Base-by-base conservation (phyloP, 768 basidiomycete species). In the Crucibulum laeve region DNA sequence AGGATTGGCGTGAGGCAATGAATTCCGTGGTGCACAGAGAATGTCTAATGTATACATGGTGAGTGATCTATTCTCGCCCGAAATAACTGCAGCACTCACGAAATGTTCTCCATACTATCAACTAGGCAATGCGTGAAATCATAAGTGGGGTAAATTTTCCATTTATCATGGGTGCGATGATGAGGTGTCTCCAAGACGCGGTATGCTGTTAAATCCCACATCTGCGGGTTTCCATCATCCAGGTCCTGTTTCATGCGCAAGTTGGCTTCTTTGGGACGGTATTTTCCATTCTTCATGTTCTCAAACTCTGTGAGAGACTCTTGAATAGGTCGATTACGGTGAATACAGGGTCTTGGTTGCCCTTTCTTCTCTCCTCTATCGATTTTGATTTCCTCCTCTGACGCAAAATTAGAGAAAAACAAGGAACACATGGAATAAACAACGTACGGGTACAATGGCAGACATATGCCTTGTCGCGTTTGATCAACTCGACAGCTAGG, bases 151-250 rank as follows among this genome's bases (percentile, higher is more conserved):
- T 99, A 99, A 48, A 99, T 91, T 58, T 79, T 89, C 96, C 96
- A 99, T 57, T 86, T 88, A 61, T 85, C 82, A 7, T 82, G 81
- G 1, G 96, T 98, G 18, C 96, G 81, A 57, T 98, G 95, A 63
- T 99, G 96, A 23, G 88, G 82, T 1, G 91, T 80, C 40, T 87
- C 79, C 42, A 97, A 74, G 13, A 98, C 91, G 21, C 96, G 85
- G 61, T 98, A 99, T 5, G 95, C 95, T 25, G 96, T 89, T 43
- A 96, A 66, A 67, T 99, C 96, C 96, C 96, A 99, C 96, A 99
- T 97, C 65, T 93, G 92, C 8, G 95, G 95, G 63, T 98, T 99
- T 10, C 87, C 86, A 47, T 91, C 89, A 36, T 80, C 73, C 21
- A 98, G 67, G 59, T 98, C 91, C 68, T 94, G 91, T 68, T 99